These are phyloP conservation scores for Apiospora koreana DNA, from an alignment of 2,329 filamentous ascomycete genomes.

Conservation along the genomic window DNA sequence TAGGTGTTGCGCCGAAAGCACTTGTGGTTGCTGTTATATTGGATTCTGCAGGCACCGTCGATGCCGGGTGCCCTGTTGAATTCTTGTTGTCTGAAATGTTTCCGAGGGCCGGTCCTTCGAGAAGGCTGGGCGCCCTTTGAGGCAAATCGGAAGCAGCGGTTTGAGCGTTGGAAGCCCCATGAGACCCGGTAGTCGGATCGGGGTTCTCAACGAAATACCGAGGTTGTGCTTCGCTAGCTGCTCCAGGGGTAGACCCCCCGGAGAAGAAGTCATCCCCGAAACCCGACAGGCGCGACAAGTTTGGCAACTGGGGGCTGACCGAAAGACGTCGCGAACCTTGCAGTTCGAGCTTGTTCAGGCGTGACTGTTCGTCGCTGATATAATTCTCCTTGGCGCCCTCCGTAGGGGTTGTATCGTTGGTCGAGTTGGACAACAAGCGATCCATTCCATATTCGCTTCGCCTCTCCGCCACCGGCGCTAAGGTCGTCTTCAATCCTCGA, in stretches of 20 bases:
- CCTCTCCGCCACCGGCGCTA: conserved; percentile 58
- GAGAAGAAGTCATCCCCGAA: conserved; percentile 63
- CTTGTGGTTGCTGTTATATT: neutral
- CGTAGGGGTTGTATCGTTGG: neutral
- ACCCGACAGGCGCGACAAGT: conserved; percentile 58
- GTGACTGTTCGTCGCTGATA: neutral
- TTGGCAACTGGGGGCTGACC: conserved; percentile 56
- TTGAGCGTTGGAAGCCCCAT: neutral
- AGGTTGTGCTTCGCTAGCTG: conserved; percentile 1
- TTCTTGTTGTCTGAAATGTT: conserved; percentile 12
- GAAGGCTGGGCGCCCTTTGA: conserved; percentile 16
- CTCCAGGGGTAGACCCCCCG: conserved; percentile 17
- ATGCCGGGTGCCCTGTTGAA: neutral
- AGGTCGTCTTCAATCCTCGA: conserved; percentile 39
- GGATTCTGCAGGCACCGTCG: neutral
- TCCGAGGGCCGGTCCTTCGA: conserved; percentile 22
- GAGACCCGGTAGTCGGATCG: neutral
- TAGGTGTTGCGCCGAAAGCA: neutral
- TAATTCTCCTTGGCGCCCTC: neutral
- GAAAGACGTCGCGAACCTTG: conserved; percentile 39
- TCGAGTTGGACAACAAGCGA: conserved; percentile 30
- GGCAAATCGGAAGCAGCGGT: neutral
- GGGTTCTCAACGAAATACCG: neutral
- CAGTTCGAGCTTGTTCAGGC: neutral
- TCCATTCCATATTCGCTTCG: conserved; percentile 61